Conservation (phyloP, 208 protist species). For the Phytomonas sp. region DNA sequence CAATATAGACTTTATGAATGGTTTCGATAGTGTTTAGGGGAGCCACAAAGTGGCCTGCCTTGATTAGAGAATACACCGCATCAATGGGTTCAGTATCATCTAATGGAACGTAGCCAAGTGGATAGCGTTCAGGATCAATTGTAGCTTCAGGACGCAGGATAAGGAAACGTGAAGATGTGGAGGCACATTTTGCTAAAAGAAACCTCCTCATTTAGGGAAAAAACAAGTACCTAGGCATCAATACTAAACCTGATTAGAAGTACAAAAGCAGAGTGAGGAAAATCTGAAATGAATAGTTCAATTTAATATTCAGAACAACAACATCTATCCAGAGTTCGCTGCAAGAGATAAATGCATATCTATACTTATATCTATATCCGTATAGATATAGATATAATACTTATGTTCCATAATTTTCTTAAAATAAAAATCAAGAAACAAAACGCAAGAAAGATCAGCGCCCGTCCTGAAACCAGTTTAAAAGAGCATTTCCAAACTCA, state of each 20-base stretch:
- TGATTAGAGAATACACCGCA: constrained; percentile 63
- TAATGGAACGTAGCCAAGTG: constrained; percentile 72
- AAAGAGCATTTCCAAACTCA: background rate
- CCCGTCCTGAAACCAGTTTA: background rate
- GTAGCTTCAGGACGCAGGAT: constrained; percentile 30
- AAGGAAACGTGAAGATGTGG: constrained; percentile 7
- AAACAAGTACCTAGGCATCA: background rate
- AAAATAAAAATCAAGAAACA: no score
- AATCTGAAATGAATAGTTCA: background rate
- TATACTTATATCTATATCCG: no score
- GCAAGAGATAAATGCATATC: background rate
- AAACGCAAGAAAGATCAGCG: no score
- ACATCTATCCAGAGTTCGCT: background rate
- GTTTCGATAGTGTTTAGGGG: constrained; percentile 65
- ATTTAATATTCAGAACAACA: background rate
- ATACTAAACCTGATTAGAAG: background rate
- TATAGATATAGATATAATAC: no score
- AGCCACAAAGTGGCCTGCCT: constrained; percentile 69
- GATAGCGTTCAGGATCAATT: constrained; percentile 32
- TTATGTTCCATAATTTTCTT: no score
- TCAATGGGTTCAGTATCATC: constrained; percentile 75
- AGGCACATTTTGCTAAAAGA: background rate
- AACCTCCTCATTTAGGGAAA: constrained; percentile 3
- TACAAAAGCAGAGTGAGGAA: background rate
- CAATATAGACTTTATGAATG: constrained; percentile 58